Evolutionary conservation across 2,329 filamentous ascomycete genomes (phyloP).

Genomic region (Simplicillium sp.): DNA sequence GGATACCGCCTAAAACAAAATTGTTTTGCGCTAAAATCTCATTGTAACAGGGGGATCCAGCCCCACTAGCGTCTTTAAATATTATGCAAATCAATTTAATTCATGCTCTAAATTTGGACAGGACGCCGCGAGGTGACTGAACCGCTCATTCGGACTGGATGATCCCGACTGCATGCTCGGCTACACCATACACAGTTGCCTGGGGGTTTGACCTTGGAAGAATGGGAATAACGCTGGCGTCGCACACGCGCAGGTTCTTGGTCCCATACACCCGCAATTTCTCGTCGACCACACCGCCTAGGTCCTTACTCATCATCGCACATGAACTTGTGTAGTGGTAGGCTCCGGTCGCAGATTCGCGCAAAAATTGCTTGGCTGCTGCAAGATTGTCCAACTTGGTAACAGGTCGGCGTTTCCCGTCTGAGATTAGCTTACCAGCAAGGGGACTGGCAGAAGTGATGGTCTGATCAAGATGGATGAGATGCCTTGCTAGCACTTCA

Average conservation of each 20-base stretch:
- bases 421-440: slow-evolving; percentile 23
- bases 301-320: slow-evolving; percentile 6
- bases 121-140: no score
- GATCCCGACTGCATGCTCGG: slow-evolving; percentile 1
- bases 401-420: slow-evolving; percentile 9
- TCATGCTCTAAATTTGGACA: no score
- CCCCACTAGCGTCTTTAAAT: background rate
- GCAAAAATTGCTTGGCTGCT: background rate
- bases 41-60: no score
- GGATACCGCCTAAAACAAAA: no score
- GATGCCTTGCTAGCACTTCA: no score
- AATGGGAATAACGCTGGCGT: slow-evolving; percentile 7
- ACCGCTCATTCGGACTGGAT: background rate
- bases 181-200: slow-evolving; percentile 5
- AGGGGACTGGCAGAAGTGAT: no score
- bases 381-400: background rate
- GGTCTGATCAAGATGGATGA: no score
- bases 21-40: no score
- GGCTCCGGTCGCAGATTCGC: background rate
- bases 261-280: slow-evolving; percentile 5
- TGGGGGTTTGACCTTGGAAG: slow-evolving; percentile 5
- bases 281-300: slow-evolving; percentile 7
- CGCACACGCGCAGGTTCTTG: slow-evolving; percentile 5
- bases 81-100: background rate
- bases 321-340: slow-evolving; percentile 5